These are phyloP conservation scores for Sugiyamaella japonica DNA, from an alignment of 1,139 yeast species.

Conservation along the genomic window DNA sequence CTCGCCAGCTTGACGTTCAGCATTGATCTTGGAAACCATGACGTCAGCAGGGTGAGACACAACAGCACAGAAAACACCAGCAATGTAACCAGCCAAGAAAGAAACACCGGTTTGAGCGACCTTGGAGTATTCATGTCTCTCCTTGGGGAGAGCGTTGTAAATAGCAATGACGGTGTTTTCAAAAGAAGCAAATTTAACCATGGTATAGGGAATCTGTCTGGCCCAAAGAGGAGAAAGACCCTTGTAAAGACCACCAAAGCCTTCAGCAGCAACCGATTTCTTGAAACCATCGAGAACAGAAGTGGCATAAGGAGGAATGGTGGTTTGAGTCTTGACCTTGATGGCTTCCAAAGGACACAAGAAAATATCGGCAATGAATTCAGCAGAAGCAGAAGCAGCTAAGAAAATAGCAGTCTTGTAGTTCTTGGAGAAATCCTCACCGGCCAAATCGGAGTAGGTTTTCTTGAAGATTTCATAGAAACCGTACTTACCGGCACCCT, in stretches of 20 bases:
- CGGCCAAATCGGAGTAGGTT: constrained; percentile 66
- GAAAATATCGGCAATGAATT: constrained; percentile 82
- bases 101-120: constrained; percentile 89
- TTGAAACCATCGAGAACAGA: constrained; percentile 64
- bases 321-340: constrained; percentile 70
- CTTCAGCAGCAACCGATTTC: constrained; percentile 66
- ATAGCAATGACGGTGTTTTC: constrained; percentile 71
- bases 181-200: constrained; percentile 93
- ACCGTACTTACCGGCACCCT: constrained; percentile 97
- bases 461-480: constrained; percentile 88
- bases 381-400: constrained; percentile 90
- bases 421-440: constrained; percentile 59
- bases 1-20: constrained; percentile 69
- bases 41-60: constrained; percentile 98
- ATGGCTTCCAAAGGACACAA: constrained; percentile 90
- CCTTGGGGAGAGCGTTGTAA: constrained; percentile 33
- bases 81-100: constrained; percentile 91
- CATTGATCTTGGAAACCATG: constrained; percentile 88
- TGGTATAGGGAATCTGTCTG: constrained; percentile 94
- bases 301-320: constrained; percentile 76
- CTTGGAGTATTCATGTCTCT: constrained; percentile 52
- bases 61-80: constrained; percentile 92
- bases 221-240: constrained; percentile 91
- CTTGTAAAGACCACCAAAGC: constrained; percentile 69
- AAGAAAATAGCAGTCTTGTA: constrained; percentile 74